Evolutionary conservation across 352 stramenopile genomes (phyloP), one percentile per base, ranked within the genome.

Genomic region (Phytophthora cactorum): DNA sequence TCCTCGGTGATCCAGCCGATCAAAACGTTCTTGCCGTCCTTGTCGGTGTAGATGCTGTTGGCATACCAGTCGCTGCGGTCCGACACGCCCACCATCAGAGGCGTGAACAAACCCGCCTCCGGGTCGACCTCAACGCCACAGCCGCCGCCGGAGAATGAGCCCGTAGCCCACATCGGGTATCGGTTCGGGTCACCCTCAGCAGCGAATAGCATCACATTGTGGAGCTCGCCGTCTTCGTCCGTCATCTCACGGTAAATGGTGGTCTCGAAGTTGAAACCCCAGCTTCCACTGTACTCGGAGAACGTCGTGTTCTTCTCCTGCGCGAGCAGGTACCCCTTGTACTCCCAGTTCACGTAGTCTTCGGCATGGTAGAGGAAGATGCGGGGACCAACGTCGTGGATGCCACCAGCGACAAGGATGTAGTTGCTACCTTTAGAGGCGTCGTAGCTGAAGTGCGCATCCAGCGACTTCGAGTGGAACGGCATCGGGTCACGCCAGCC

Each of bases 31-130:
- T 88, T 88, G 65, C 71, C 71, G 53, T 79, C 71, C 28, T 82
- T 75, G 68, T 89, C 77, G 7, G 78, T 85, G 77, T 88, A 86
- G 46, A 89, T 79, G 52, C 66, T 81, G 68, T 88, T 89, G 41
- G 82, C 82, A 61, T 91, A 91, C 82, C 82, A 91, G 65, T 87
- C 70, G 32, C 77, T 86, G 45, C 77, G 77, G 57, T 91, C 82
- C n/a, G 78, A 82, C 31, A 91, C 68, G 12, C 82, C 82, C 2
- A 91, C 82, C 72, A 88, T 89, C 12, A 69, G 58, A 36, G 82
- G 78, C 7, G 63, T 72, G 66, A 91, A 89, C 9, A 86, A 45
- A 52, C 77, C 73, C 0, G 60, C 59, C 1, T 81, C 65, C 1
- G 59, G 4, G 46, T 84, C 75, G 11, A 41, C 52, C 12, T 74